Conservation (phyloP, 139 green algal species). For the Tetraselmis chui region DNA sequence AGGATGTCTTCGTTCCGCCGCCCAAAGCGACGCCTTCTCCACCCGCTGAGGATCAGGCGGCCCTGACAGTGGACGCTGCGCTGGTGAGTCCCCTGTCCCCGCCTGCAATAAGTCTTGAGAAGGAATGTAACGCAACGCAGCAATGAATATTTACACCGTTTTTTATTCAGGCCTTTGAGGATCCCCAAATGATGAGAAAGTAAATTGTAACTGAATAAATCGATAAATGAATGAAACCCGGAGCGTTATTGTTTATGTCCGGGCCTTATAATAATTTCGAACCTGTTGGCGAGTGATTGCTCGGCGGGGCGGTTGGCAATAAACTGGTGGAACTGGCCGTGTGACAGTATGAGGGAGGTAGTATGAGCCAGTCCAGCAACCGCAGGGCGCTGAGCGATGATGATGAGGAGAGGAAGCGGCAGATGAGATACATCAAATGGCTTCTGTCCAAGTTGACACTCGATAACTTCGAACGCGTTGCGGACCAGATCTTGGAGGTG, state of each 20-base stretch:
- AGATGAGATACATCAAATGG: slow-evolving; percentile 86
- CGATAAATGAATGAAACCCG: too few relatives aligned
- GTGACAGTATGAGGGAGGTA: background rate
- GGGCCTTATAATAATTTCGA: too few relatives aligned
- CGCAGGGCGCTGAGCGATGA: slow-evolving; percentile 42
- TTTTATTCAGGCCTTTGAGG: too few relatives aligned
- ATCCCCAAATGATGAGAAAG: too few relatives aligned
- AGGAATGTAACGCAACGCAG: too few relatives aligned
- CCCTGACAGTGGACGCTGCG: background rate
- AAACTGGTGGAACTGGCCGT: background rate
- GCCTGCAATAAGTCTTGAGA: too few relatives aligned
- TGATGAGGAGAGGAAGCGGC: slow-evolving; percentile 85
- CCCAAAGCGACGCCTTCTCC: background rate
- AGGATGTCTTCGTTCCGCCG: background rate
- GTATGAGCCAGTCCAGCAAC: background rate
- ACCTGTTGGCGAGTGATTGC: too few relatives aligned
- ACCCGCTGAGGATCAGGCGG: slow-evolving; percentile 1
- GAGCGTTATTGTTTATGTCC: background rate
- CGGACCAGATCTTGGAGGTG: slow-evolving; percentile 59
- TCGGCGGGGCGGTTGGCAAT: too few relatives aligned
- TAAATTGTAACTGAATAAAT: too few relatives aligned
- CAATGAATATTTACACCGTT: too few relatives aligned
- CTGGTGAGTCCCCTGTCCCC: background rate
- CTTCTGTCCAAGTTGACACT: slow-evolving; percentile 98
- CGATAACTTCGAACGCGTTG: slow-evolving; percentile 91